Evolutionary conservation across 2,329 filamentous ascomycete genomes (phyloP), one percentile per base, ranked within the genome.

Genomic region (Colletotrichum noveboracense): DNA sequence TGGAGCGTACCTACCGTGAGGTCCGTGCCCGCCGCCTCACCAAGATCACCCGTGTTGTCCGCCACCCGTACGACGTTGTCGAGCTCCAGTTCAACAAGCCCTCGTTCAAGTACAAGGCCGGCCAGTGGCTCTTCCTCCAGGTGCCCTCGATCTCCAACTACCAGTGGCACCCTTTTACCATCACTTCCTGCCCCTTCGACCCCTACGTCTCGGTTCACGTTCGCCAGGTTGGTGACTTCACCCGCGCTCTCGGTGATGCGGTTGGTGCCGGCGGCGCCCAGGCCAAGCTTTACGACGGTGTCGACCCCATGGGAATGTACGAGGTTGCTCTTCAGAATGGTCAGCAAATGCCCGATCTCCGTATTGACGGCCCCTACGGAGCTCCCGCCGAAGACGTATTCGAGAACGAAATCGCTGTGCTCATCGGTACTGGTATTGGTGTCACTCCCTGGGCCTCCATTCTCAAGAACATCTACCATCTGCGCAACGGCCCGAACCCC

Each of bases 161-260:
- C 82, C 96, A 99, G 87, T 99, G 97, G 97, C 97, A 99, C 86
- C 97, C 97, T 2, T 99, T 98, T 84, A 99, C 97, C 82, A 98
- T 99, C 85, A 99, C 97, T 4, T 98, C 97, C 12, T 99, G 97
- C 86, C 97, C 97, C 7, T 97, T 95, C 82, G 97, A 99, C 81
- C 94, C 95, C 1, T 98, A 98, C 82, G 92, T 98, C 79, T 98
- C 95, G 52, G 91, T 99, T 34, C 97, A 99, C 85, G 93, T 99
- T 74, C 94, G 97, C 65, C 97, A 98, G 87, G 96, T 98, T 8
- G 97, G 97, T 79, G 97, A 99, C 86, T 99, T 98, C 83, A 99
- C 97, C 14, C 92, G 93, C 76, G 92, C 94, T n/a, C 91, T 99
- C n/a, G 97, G 96, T 83, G 95, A 98, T 80, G 95, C 96, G 12